Percentiles rank a stretch among this genome's conserved stretches.
These are phyloP conservation scores for Botrytis hyacinthi DNA, from an alignment of 2,329 filamentous ascomycete species.

Conservation along the genomic window DNA sequence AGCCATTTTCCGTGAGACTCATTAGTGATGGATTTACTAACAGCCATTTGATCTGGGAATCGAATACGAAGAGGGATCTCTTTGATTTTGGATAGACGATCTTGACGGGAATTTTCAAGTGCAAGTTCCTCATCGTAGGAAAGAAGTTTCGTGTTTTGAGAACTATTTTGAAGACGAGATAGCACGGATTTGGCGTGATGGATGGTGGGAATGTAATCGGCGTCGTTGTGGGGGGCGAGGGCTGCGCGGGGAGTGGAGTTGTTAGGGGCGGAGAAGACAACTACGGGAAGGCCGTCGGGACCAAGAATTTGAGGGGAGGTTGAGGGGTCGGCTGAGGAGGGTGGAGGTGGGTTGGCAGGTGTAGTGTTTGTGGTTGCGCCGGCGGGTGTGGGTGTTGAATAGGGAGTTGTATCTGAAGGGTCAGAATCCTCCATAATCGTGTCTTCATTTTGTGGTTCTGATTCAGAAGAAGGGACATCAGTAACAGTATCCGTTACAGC, in stretches of 20 bases:
- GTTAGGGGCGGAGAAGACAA: constrained; percentile 75
- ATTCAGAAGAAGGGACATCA: constrained; percentile 23
- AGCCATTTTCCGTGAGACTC: constrained; percentile 62
- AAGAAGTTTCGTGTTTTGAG: constrained; percentile 72
- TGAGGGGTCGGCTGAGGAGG: constrained; percentile 2
- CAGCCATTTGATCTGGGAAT: constrained; percentile 79
- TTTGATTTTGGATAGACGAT: constrained; percentile 63
- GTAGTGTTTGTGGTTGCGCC: constrained; percentile 11
- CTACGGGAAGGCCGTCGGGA: constrained; percentile 51
- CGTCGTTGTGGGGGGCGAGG: constrained; percentile 61
- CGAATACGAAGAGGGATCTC: constrained; percentile 75
- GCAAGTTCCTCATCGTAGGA: constrained; percentile 80
- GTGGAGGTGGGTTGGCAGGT: not conserved
- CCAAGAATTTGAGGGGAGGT: constrained; percentile 29
- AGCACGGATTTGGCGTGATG: constrained; percentile 76
- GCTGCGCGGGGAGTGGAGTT: constrained; percentile 75
- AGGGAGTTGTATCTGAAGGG: constrained; percentile 7
- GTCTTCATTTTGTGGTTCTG: constrained; percentile 21
- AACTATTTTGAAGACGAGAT: constrained; percentile 57
- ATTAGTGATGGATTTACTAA: constrained; percentile 67
- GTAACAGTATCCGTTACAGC: constrained; percentile 27
- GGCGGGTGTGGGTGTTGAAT: not conserved
- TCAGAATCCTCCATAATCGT: constrained; percentile 19
- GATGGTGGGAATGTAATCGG: constrained; percentile 74
- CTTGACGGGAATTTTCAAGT: constrained; percentile 62